Conservation (phyloP, 139 green algal genomes). For the Tetraselmis chui region DNA sequence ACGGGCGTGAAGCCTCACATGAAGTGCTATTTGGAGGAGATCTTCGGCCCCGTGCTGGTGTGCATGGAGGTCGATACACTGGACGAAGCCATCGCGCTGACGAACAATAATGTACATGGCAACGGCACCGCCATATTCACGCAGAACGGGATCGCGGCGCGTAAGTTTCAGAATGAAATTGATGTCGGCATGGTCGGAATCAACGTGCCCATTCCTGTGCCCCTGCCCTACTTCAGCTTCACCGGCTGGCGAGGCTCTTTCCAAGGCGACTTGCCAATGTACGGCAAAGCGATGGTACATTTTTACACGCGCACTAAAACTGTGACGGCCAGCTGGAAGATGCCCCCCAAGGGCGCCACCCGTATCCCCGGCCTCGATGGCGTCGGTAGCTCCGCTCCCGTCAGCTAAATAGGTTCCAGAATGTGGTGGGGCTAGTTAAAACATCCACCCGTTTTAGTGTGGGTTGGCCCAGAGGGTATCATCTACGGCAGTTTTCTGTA, state of each 20-base stretch:
- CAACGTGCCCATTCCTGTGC: conserved; percentile 95
- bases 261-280: conserved; percentile 84
- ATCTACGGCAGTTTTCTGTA: too few relatives aligned
- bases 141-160: conserved; percentile 58
- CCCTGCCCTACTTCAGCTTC: conserved; percentile 94
- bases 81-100: conserved; percentile 75
- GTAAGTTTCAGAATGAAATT: conserved; percentile 75
- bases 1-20: conserved; percentile 67
- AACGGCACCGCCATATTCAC: conserved; percentile 96
- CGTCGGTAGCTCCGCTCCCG: conserved; percentile 28
- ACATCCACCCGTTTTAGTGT: too few relatives aligned
- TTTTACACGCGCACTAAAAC: conserved; percentile 97
- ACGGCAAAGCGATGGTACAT: conserved; percentile 77
- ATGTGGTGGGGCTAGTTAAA: too few relatives aligned
- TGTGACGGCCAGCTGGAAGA: conserved; percentile 79
- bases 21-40: conserved; percentile 87
- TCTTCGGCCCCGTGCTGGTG: conserved; percentile 91
- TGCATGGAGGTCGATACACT: conserved; percentile 66
- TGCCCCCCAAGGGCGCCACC: background rate
- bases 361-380: conserved; percentile 32
- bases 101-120: conserved; percentile 88
- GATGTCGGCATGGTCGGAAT: conserved; percentile 78
- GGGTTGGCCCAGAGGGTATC: too few relatives aligned
- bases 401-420: too few relatives aligned
- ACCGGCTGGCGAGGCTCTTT: conserved; percentile 90